Evolutionary conservation across 2,329 filamentous ascomycete species (phyloP), one percentile per base, ranked within the genome.

Genomic region (Penicillium sp.): DNA sequence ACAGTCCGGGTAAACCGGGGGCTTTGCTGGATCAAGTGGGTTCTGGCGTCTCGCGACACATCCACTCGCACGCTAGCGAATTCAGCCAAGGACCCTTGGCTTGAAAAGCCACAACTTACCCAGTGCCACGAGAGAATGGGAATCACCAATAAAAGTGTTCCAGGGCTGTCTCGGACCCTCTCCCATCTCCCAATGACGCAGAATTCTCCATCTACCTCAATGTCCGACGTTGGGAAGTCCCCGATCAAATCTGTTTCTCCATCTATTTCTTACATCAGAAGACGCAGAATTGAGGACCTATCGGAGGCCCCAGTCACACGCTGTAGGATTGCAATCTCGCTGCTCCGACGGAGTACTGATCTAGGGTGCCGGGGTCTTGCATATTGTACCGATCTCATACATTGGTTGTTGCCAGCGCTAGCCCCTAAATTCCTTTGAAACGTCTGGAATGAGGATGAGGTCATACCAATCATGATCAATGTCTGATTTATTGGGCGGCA

Each of bases 391-490:
- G 40, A 25, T 41, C 28, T 41, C 39, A 35, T 18, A 25, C 22
- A 6, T 25, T 33, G 19, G 10, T 6, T n/a, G 13, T 2, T 10
- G 8, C 14, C n/a, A 16, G 16, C 31, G 22, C 18, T 22, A 22
- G 18, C 5, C 25, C 22, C 22, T 25, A 16, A 16, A 40, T 40
- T 40, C 22, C 16, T 28, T 29, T 41, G 39, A 16, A 42, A 42
- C 28, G 13, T 14, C 36, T 28, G n/a, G 36, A 35, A 47, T 42
- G 30, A n/a, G 14, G 11, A 38, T 49, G 47, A 49, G 41, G 41
- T 49, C 47, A 49, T 46, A 27, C 18, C 18, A 25, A 46, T 49
- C 35, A 35, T 28, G 35, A 33, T 38, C 30, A 14, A 40, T 12
- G n/a, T 30, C 19, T 44, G 11, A 39, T 27, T 29, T 33, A 36